Percentiles rank a stretch among this genome's conserved stretches.
Conservation (phyloP, 176 grass and related monocot genomes). For the Hsuehochloa calcarea region DNA sequence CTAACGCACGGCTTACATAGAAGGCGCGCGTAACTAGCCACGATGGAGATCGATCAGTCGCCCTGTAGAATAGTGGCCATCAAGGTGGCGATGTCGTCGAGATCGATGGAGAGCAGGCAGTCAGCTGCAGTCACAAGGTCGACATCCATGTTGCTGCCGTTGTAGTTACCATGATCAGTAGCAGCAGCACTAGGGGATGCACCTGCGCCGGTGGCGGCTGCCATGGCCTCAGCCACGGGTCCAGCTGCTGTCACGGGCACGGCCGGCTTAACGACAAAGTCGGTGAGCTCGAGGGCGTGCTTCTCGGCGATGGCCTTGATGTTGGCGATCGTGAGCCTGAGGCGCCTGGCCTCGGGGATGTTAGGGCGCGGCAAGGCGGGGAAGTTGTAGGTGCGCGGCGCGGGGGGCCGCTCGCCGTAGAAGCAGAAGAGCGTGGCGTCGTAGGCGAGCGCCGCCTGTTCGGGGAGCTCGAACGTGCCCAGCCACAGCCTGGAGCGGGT, state of each 20-base stretch:
- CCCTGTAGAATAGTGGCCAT: background rate
- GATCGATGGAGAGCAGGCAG: background rate
- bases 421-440: conserved; percentile 41
- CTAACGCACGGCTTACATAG: background rate
- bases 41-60: background rate
- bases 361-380: conserved; percentile 14
- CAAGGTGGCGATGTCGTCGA: background rate
- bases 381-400: conserved; percentile 30
- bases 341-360: background rate
- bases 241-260: background rate
- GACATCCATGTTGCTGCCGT: background rate
- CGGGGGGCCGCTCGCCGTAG: conserved; percentile 4
- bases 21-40: background rate
- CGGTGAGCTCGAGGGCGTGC: background rate
- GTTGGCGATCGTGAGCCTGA: background rate
- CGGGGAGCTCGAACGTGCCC: conserved; percentile 3
- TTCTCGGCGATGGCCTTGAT: conserved; percentile 35
- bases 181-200: background rate
- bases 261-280: background rate
- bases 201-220: background rate
- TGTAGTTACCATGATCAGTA: background rate
- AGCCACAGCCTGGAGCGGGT: conserved; percentile 28
- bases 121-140: background rate
- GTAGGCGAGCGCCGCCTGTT: conserved; percentile 42
- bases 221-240: background rate